These are phyloP conservation scores for Apiospora sp. DNA, from an alignment of 2,329 filamentous ascomycete genomes.

Conservation along the genomic window DNA sequence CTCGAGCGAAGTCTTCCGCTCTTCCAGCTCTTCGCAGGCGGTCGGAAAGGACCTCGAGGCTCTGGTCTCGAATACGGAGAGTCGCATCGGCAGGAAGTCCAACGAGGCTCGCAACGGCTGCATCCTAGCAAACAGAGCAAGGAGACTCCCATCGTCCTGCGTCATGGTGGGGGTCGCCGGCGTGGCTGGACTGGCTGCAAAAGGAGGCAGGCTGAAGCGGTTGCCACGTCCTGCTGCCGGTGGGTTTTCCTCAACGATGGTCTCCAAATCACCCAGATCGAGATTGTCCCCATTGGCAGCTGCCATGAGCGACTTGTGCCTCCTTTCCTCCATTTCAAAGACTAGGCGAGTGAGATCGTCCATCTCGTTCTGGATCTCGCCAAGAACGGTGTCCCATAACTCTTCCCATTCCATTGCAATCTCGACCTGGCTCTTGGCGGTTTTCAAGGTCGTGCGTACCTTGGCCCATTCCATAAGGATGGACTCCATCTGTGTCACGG, in stretches of 20 bases:
- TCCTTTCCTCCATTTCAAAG: slow-evolving; percentile 97
- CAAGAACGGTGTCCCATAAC: slow-evolving; percentile 91
- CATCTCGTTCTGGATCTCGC: slow-evolving; percentile 89
- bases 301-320: slow-evolving; percentile 79
- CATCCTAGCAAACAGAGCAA: slow-evolving; percentile 93
- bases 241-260: slow-evolving; percentile 89
- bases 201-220: slow-evolving; percentile 72
- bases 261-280: slow-evolving; percentile 90
- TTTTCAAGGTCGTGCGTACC: slow-evolving; percentile 79
- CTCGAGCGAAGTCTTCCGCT: slow-evolving; percentile 77
- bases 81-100: slow-evolving; percentile 93
- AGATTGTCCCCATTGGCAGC: slow-evolving; percentile 67
- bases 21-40: slow-evolving; percentile 87
- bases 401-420: slow-evolving; percentile 99
- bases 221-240: slow-evolving; percentile 63
- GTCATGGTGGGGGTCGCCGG: slow-evolving; percentile 64
- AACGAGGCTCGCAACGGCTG: slow-evolving; percentile 91
- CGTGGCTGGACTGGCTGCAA: slow-evolving; percentile 70
- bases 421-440: slow-evolving; percentile 89
- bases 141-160: slow-evolving; percentile 86
- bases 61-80: slow-evolving; percentile 84
- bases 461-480: slow-evolving; percentile 86
- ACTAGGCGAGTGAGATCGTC: slow-evolving; percentile 81
- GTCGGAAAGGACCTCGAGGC: slow-evolving; percentile 85
- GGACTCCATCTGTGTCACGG: slow-evolving; percentile 88